Conservation (phyloP, 1,284 basidiomycete species). For the Cyathus olla region DNA sequence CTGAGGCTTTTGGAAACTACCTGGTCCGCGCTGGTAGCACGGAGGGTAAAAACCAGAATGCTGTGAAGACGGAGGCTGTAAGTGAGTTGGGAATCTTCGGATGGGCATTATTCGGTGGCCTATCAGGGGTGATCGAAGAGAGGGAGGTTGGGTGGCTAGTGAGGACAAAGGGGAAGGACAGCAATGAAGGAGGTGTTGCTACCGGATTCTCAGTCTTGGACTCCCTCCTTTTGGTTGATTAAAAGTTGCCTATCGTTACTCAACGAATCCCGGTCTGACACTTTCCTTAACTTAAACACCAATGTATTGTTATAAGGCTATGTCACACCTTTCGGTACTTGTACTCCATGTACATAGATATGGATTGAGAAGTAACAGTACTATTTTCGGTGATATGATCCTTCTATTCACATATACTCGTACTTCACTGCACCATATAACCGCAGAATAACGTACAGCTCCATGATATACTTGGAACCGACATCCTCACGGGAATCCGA, state of each 20-base stretch:
- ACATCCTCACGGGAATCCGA: constrained; percentile 4
- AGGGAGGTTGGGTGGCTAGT: constrained; percentile 87
- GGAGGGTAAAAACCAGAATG: constrained; percentile 33
- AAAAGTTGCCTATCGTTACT: not conserved
- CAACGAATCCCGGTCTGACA: not conserved
- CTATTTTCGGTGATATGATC: not conserved
- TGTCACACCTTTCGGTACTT: no score
- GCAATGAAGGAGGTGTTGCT: constrained; percentile 95
- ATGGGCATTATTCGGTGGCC: constrained; percentile 80
- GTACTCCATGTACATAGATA: no score
- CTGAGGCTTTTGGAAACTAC: constrained; percentile 74
- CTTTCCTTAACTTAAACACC: no score
- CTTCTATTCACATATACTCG: not conserved
- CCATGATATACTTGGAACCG: constrained; percentile 10
- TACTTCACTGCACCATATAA: constrained; percentile 1
- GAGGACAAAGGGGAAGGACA: constrained; percentile 93
- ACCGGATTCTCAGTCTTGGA: constrained; percentile 93
- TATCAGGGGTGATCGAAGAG: constrained; percentile 49
- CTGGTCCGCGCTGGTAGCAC: constrained; percentile 73
- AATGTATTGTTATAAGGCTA: no score
- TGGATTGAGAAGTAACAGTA: no score
- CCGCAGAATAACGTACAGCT: not conserved
- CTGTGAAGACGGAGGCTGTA: constrained; percentile 77
- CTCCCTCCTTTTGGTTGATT: constrained; percentile 79
- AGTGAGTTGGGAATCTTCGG: constrained; percentile 96